Percentiles rank a stretch among this genome's conserved stretches.
These are phyloP conservation scores for Melampsora americana DNA, from an alignment of 1,284 basidiomycete species.

Conservation along the genomic window DNA sequence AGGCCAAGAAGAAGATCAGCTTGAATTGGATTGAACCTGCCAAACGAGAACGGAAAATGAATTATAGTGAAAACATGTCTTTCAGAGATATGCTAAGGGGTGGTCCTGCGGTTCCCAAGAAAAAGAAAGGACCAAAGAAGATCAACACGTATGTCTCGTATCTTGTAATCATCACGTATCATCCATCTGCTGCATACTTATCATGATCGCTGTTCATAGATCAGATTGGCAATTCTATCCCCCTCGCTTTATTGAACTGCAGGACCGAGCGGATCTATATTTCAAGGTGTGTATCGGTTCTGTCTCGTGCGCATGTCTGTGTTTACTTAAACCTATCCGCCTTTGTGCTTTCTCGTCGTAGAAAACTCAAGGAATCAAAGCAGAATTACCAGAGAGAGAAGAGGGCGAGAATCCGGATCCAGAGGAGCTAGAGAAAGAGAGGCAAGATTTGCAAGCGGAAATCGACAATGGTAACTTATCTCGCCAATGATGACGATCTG, in stretches of 20 bases:
- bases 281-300: slow-evolving; percentile 48
- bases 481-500: slow-evolving; percentile 31
- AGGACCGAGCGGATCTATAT: slow-evolving; percentile 69
- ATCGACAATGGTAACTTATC: slow-evolving; percentile 59
- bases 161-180: slow-evolving; percentile 17
- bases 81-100: slow-evolving; percentile 88
- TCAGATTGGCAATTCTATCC: slow-evolving; percentile 99
- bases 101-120: slow-evolving; percentile 65
- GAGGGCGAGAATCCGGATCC: slow-evolving; percentile 66
- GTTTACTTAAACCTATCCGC: not conserved
- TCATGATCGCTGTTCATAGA: slow-evolving; percentile 56
- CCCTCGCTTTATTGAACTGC: slow-evolving; percentile 71
- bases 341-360: not conserved
- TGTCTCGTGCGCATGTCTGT: not conserved
- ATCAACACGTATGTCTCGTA: slow-evolving; percentile 65
- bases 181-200: not conserved
- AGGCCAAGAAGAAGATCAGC: slow-evolving; percentile 67
- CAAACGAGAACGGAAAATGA: slow-evolving; percentile 91
- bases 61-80: slow-evolving; percentile 72
- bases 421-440: slow-evolving; percentile 80
- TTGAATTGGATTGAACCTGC: slow-evolving; percentile 83
- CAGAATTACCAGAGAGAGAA: slow-evolving; percentile 62
- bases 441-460: slow-evolving; percentile 64
- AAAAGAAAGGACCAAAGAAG: slow-evolving; percentile 85
- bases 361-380: slow-evolving; percentile 43